Conservation (phyloP, 345 rosid species). For the Dipteronia sinensis region DNA sequence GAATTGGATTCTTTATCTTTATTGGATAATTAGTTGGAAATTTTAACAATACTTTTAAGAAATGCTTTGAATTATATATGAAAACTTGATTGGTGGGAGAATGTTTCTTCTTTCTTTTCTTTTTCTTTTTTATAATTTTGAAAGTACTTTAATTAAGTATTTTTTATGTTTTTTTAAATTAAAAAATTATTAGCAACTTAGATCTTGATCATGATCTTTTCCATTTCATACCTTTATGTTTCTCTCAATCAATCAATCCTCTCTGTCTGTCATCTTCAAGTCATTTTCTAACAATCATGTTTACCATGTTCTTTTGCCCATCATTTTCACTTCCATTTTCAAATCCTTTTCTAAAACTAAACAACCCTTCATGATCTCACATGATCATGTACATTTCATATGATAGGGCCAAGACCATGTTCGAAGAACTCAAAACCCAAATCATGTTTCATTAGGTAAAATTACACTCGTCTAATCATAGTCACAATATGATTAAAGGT, state of each 20-base stretch:
- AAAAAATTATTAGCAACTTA: not conserved
- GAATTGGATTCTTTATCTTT: too few relatives aligned
- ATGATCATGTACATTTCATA: not conserved
- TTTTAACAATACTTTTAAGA: too few relatives aligned
- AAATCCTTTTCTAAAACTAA: slow-evolving; percentile 12
- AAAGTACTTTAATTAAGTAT: too few relatives aligned
- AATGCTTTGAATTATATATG: too few relatives aligned
- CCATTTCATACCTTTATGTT: not conserved
- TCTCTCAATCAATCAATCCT: not conserved
- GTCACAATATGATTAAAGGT: too few relatives aligned
- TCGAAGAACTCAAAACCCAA: too few relatives aligned
- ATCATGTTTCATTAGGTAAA: too few relatives aligned
- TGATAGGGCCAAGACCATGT: not conserved
- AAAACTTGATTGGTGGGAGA: too few relatives aligned
- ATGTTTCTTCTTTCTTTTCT: too few relatives aligned
- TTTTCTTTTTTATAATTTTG: too few relatives aligned
- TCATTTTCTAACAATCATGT: slow-evolving; percentile 16
- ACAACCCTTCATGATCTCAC: not conserved
- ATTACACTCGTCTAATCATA: too few relatives aligned
- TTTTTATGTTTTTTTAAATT: not conserved
- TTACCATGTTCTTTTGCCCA: slow-evolving; percentile 10
- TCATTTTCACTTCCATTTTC: slow-evolving; percentile 3
- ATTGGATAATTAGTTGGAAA: too few relatives aligned
- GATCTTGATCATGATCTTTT: not conserved
- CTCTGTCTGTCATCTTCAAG: slow-evolving; percentile 2